Percentiles rank a stretch among this genome's conserved stretches.
Conservation (phyloP, 2,329 filamentous ascomycete genomes). For the Penicillium sp. region DNA sequence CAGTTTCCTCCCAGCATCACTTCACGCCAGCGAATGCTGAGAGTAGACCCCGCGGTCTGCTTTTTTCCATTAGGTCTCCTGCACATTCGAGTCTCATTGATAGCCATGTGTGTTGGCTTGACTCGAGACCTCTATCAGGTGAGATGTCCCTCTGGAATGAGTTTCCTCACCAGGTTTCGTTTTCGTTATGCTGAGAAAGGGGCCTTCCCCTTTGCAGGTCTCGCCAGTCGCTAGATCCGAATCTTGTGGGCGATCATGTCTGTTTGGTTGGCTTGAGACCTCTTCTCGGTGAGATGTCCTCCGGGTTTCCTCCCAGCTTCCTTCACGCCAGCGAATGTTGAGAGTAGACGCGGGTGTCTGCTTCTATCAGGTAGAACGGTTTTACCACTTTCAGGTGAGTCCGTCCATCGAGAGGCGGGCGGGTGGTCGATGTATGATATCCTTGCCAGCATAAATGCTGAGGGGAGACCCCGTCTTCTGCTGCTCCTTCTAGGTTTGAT, state of each 20-base stretch:
- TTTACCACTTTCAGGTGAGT: no score
- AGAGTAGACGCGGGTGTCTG: not conserved
- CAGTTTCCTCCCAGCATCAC: no score
- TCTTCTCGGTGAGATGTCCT: not conserved
- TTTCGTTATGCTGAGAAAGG: no score
- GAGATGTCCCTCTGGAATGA: not conserved
- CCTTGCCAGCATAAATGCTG: not conserved
- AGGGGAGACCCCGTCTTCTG: not conserved
- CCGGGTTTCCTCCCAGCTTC: not conserved
- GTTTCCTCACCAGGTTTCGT: no score
- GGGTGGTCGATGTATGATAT: not conserved
- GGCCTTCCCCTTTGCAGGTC: no score
- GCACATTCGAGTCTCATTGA: not conserved
- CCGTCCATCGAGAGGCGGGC: not conserved
- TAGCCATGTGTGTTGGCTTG: not conserved
- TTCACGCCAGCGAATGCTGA: no score
- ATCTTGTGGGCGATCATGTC: no score
- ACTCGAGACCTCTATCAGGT: not conserved
- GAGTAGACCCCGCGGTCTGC: no score
- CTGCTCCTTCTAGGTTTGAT: not conserved
- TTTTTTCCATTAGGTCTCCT: no score
- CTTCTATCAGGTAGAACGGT: not conserved
- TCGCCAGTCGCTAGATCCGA: no score
- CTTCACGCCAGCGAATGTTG: not conserved
- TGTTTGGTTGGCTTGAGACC: no score